Evolutionary conservation across 2,329 filamentous ascomycete genomes (phyloP), one percentile per base, ranked within the genome.

Genomic region (Fusarium xyrophilum): DNA sequence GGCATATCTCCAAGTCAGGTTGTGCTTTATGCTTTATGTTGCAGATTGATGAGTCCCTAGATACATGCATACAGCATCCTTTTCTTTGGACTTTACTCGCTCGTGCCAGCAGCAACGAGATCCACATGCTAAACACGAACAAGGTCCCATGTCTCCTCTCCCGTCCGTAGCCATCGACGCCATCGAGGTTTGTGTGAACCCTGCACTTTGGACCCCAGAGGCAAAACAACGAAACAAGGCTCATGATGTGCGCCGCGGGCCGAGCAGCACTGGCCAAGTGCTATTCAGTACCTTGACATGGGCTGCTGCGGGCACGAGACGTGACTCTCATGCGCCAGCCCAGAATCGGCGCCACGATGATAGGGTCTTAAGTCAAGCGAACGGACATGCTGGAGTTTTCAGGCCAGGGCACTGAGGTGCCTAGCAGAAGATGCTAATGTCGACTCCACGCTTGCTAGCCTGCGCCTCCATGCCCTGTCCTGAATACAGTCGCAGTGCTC

Each of bases 151-250:
- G 72, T 73, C 69, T 74, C 62, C 60, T 72, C 68, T 74, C 72
- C 72, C 72, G 72, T 64, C 72, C 69, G 69, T 73, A 60, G 71
- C 60, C 72, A 74, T 74, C 71, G 71, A 73, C 71, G 68, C 71
- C 71, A 73, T 74, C 68, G 63, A 68, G 56, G 64, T 56, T 59
- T 68, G 50, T 55, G 53, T 58, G 51, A 70, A 69, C 67, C 67
- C 67, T 69, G 66, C 63, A 63, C 58, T 60, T 56, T 58, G 56
- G 59, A 73, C 68, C 69, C 68, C 68, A 36, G 72, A 70, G 66
- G 70, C 65, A 65, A 74, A 64, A 71, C 47, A 69, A 69, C 55
- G 35, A 63, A 64, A 63, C 66, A 51, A 70, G 61, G 67, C 65
- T 63, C 59, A 67, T 73, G 59, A 71, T 70, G 65, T 73, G 68